Base-by-base conservation (phyloP, 2,329 filamentous ascomycete genomes). In the Endoconidiophora polonica region DNA sequence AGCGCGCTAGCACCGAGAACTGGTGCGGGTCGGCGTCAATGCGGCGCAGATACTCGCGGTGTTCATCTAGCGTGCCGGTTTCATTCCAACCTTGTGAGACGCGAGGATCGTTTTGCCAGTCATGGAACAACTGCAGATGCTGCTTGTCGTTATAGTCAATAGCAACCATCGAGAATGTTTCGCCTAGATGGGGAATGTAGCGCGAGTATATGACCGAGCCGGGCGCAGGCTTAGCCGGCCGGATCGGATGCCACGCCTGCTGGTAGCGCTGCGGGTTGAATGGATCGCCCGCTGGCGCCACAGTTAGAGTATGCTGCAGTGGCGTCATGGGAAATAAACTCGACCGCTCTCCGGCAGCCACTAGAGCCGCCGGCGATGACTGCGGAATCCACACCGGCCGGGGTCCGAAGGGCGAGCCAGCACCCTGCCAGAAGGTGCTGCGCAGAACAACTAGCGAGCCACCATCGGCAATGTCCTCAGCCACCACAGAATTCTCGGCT, bases 81-180 rank as follows among this genome's bases (percentile, higher is more conserved):
- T 85, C 78, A 59, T 86, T 84, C 84, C 84, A 88, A 3, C 83
- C 83, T 59, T 81, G 75, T 3, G 81, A 81, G 29, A 90, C 84
- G 46, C 84, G 80, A 48, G 83, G 83, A 59, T 88, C 83, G 59
- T 90, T 90, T 64, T 87, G 83, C 84, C 84, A 90, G 51, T 70
- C 71, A 63, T 87, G 79, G 68, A 90, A 88, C 4, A 86, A 68
- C 14, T 68, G 65, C 46, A 88, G 65, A 63, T 90, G 83, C 57
- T 75, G 69, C 1, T 67, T 59, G 58, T 84, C 68, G 29, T 70
- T 59, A 63, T 75, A 83, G 61, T 88, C 79, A 1, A 90, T 70
- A 9, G 76, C 77, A n/a, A 83, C 70, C 68, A 88, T 82, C 54
- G 79, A 84, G 62, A 88, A 88, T 56, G 76, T 81, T 68, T 88